These are phyloP conservation scores for Aspergillus pseudotamarii DNA, from an alignment of 2,329 filamentous ascomycete species.

Conservation along the genomic window DNA sequence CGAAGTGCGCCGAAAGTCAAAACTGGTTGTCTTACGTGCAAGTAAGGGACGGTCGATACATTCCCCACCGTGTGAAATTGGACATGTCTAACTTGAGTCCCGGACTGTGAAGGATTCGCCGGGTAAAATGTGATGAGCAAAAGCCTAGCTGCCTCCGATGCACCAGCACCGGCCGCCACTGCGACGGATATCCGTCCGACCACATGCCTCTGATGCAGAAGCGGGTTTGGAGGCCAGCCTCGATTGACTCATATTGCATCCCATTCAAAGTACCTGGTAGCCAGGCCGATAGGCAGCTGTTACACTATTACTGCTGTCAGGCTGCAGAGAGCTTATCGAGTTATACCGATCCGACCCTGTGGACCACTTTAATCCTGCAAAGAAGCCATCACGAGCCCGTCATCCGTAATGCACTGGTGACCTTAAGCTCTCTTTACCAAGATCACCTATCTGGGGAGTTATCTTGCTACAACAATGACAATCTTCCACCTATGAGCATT, in stretches of 20 bases:
- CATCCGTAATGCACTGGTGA: constrained; percentile 24
- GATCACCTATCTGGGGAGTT: constrained; percentile 11
- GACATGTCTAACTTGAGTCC: constrained; percentile 5
- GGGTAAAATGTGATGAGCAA: constrained; percentile 32
- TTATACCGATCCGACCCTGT: constrained; percentile 24
- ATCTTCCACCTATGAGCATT: neutral
- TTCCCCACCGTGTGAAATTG: neutral
- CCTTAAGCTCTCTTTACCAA: constrained; percentile 24
- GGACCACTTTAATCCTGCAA: constrained; percentile 24
- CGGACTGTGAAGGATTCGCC: constrained; percentile 17
- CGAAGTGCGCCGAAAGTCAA: constrained; percentile 21
- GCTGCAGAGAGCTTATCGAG: constrained; percentile 20
- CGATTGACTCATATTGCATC: constrained; percentile 23
- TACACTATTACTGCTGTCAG: constrained; percentile 27
- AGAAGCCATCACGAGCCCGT: constrained; percentile 26
- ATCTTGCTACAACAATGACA: neutral
- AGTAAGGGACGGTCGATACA: constrained; percentile 3
- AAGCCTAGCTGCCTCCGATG: constrained; percentile 27
- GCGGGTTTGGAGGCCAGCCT: neutral
- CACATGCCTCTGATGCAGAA: neutral
- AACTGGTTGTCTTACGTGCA: constrained; percentile 23
- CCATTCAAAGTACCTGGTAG: constrained; percentile 29
- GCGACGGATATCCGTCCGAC: constrained; percentile 23
- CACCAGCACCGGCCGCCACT: constrained; percentile 24
- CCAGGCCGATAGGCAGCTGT: constrained; percentile 25